Conservation (phyloP, 2,329 filamentous ascomycete genomes). For the Colletotrichum sp. region DNA sequence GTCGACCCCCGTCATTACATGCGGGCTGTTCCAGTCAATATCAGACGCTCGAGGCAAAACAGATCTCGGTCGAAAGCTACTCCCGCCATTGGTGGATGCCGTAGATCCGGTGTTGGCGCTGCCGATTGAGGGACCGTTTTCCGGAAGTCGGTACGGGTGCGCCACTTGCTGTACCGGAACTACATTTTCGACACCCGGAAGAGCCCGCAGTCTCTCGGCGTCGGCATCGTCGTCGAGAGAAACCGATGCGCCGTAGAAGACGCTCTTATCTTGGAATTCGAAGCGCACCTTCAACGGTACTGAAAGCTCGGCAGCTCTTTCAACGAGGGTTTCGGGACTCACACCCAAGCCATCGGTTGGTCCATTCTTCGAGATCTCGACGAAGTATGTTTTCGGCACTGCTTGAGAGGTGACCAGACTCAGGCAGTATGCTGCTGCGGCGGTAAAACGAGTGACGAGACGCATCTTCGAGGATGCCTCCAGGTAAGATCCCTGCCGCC, state of each 20-base stretch:
- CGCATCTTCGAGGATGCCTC: background rate
- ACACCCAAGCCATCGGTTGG: background rate
- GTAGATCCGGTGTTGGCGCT: background rate
- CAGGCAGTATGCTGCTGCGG: background rate
- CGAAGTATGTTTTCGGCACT: background rate
- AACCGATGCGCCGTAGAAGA: slow-evolving; percentile 3
- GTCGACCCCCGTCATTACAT: slow-evolving; percentile 10
- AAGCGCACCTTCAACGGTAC: background rate
- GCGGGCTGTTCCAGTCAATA: slow-evolving; percentile 1
- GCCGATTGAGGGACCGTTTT: background rate
- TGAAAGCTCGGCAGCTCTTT: background rate
- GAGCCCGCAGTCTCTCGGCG: background rate
- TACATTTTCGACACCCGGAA: background rate
- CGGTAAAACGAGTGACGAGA: background rate
- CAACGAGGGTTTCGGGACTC: background rate
- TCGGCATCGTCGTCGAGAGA: background rate
- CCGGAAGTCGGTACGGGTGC: background rate
- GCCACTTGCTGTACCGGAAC: background rate
- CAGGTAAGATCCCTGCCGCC: background rate
- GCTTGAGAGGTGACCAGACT: background rate
- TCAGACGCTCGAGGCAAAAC: background rate
- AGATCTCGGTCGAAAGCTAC: background rate
- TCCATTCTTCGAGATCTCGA: background rate
- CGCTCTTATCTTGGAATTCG: background rate
- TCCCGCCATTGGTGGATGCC: background rate